Evolutionary conservation across 257 asterid species (phyloP).

Genomic region (Nicotiana obtusifolia): DNA sequence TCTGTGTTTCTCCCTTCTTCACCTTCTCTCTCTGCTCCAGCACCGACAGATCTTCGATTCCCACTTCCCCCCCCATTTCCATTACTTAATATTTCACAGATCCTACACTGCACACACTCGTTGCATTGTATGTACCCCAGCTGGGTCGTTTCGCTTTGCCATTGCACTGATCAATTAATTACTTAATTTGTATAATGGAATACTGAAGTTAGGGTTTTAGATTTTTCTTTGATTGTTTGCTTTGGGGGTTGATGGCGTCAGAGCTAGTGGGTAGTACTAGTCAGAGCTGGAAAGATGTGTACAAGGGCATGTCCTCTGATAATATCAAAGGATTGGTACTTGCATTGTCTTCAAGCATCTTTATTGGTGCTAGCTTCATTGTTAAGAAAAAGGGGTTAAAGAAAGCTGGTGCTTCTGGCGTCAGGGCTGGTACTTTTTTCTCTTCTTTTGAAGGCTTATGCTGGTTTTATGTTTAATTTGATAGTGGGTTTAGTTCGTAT

Average conservation of each 20-base stretch:
- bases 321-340: slow-evolving; percentile 71
- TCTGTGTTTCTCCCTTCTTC: background rate
- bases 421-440: slow-evolving; percentile 56
- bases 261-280: slow-evolving; percentile 29
- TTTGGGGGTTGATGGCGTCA: slow-evolving; percentile 22
- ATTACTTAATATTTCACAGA: background rate
- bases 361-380: slow-evolving; percentile 87
- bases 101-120: background rate
- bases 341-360: slow-evolving; percentile 75
- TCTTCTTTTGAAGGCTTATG: background rate
- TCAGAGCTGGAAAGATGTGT: slow-evolving; percentile 38
- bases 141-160: background rate
- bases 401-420: slow-evolving; percentile 83
- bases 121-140: background rate
- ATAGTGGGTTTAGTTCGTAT: background rate
- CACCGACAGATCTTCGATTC: slow-evolving; percentile 6
- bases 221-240: background rate
- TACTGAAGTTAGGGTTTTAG: slow-evolving; percentile 8
- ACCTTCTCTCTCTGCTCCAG: background rate
- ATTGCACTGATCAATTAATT: background rate
- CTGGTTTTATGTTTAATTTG: background rate
- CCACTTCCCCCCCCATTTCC: background rate
- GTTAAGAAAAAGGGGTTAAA: slow-evolving; percentile 86
- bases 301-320: slow-evolving; percentile 75
- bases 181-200: background rate